Evolutionary conservation across 2,329 filamentous ascomycete species (phyloP).

Genomic region (Aspergillus sp.): DNA sequence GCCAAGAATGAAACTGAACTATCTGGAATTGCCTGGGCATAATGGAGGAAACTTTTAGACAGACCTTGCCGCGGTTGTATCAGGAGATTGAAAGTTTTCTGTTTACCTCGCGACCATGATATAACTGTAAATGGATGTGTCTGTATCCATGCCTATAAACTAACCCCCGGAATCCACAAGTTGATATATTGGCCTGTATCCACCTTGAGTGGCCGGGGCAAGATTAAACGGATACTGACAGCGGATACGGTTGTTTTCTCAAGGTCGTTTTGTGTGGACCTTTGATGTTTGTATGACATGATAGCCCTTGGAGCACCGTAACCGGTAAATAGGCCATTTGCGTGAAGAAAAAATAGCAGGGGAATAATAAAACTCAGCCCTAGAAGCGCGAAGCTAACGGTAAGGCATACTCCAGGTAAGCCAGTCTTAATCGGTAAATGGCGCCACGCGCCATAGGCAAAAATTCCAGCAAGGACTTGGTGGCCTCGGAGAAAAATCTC

Average conservation of each 20-base stretch:
- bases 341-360: neutral
- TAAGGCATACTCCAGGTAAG: neutral
- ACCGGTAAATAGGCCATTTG: conserved; percentile 17
- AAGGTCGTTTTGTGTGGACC: conserved; percentile 1
- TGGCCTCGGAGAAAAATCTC: neutral
- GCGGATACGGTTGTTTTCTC: neutral
- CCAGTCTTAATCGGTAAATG: neutral
- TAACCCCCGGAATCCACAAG: conserved; percentile 28
- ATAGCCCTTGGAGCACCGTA: conserved; percentile 19
- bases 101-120: conserved; percentile 24
- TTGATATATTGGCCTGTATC: conserved; percentile 29
- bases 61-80: conserved; percentile 29
- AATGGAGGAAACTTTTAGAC: conserved; percentile 24
- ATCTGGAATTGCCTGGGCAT: conserved; percentile 5
- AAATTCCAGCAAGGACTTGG: neutral
- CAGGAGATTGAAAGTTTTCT: conserved; percentile 33
- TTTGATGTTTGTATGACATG: conserved; percentile 15
- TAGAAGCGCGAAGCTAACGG: neutral
- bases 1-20: conserved; percentile 24
- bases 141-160: conserved; percentile 24
- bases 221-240: conserved; percentile 18
- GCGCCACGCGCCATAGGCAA: neutral
- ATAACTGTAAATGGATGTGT: conserved; percentile 27
- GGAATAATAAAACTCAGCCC: neutral
- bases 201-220: conserved; percentile 22